A percentile compares a stretch with the other conserved stretches of the same genome.
Conservation (phyloP, 106 monocot genomes). For the Triglochin maritima region DNA sequence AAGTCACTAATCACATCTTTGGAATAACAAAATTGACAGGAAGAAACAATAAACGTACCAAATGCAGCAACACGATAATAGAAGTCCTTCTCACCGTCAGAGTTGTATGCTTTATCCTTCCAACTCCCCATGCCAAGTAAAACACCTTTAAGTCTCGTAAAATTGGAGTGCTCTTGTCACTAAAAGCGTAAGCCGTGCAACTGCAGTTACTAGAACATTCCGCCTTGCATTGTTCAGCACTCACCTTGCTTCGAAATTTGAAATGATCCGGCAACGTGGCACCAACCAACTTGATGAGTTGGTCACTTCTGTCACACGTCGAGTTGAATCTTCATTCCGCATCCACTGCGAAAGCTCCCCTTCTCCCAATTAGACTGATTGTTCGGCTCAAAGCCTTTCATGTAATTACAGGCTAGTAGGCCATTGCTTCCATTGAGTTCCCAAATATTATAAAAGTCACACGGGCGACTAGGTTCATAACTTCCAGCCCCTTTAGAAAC, state of each 20-base stretch:
- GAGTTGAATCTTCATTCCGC: constrained; percentile 28
- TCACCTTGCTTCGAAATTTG: not conserved
- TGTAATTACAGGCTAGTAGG: constrained; percentile 31
- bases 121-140: constrained; percentile 14
- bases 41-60: not conserved
- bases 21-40: too few relatives aligned
- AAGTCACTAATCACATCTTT: too few relatives aligned
- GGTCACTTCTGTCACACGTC: constrained; percentile 13
- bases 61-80: constrained; percentile 26
- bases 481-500: not conserved
- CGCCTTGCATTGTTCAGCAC: constrained; percentile 6
- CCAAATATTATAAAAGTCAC: constrained; percentile 33
- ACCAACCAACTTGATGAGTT: constrained; percentile 10
- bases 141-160: constrained; percentile 8
- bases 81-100: constrained; percentile 2
- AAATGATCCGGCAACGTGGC: constrained; percentile 16
- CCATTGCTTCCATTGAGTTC: constrained; percentile 17
- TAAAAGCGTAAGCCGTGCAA: constrained; percentile 13
- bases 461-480: constrained; percentile 26
- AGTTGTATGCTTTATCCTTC: not conserved
- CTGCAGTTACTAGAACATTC: constrained; percentile 1
- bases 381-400: constrained; percentile 28
- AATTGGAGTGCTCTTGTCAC: not conserved
- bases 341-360: constrained; percentile 29
- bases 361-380: constrained; percentile 24